phyloP scores from a whole-genome alignment of 139 green algal genomes.

The Zygnema circumcarinatum region DNA sequence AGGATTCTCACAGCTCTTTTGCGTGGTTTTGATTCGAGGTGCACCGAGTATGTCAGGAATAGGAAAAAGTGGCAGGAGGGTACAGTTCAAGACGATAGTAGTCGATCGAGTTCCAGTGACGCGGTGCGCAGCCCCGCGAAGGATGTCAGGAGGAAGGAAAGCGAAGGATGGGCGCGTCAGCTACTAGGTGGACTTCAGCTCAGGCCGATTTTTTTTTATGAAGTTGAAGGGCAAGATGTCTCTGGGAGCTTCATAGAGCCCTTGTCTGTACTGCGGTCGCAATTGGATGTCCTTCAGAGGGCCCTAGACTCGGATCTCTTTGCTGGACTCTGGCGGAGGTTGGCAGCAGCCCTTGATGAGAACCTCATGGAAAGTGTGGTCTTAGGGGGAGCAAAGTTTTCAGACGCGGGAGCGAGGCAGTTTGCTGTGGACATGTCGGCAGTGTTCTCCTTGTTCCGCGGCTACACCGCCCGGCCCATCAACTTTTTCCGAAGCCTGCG shows the following conservation, averaged over 20 bases:
- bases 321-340: conserved; percentile 3
- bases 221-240: conserved; percentile 2
- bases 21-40: conserved; percentile 8
- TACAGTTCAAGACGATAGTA: neutral
- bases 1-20: conserved; percentile 15
- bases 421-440: conserved; percentile 27
- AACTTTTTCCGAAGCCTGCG: conserved; percentile 24
- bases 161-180: neutral
- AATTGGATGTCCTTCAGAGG: neutral
- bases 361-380: conserved; percentile 24
- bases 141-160: neutral
- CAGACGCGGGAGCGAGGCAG: conserved; percentile 14
- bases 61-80: conserved; percentile 20
- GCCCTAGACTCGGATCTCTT: conserved; percentile 6
- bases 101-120: neutral
- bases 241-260: neutral
- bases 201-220: neutral
- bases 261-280: neutral
- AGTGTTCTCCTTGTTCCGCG: conserved; percentile 20
- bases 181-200: neutral
- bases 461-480: neutral
- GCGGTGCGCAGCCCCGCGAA: neutral
- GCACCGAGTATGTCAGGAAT: conserved; percentile 18
- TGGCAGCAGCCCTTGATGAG: conserved; percentile 4
- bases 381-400: conserved; percentile 26